phyloP scores from a whole-genome alignment of 2,329 filamentous ascomycete genomes.

The Alternaria conjuncta region DNA sequence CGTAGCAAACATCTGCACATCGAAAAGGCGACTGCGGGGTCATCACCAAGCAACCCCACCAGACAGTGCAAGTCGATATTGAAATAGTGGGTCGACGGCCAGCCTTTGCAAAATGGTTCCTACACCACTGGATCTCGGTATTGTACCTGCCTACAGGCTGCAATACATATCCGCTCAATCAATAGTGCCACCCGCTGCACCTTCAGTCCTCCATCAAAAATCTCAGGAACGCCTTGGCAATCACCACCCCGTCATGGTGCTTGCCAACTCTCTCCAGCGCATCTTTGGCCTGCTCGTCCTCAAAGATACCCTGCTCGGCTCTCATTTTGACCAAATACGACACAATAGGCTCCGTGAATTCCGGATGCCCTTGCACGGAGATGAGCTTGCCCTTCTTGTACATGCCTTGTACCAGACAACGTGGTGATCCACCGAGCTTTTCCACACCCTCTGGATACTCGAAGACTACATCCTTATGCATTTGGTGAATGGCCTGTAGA shows the following conservation, averaged over 20 bases:
- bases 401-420: constrained; percentile 81
- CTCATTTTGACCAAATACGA: constrained; percentile 70
- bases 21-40: background rate
- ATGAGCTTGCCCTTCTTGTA: constrained; percentile 71
- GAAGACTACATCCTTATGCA: constrained; percentile 81
- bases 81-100: background rate
- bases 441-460: constrained; percentile 67
- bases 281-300: constrained; percentile 71
- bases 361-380: constrained; percentile 85
- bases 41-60: background rate
- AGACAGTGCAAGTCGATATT: background rate
- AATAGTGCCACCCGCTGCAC: background rate
- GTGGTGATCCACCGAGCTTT: constrained; percentile 67
- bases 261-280: constrained; percentile 69
- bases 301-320: constrained; percentile 71
- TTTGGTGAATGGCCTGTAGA: constrained; percentile 74
- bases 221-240: constrained; percentile 75
- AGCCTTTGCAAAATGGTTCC: background rate
- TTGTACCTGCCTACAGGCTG: background rate
- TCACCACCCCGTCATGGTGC: constrained; percentile 78
- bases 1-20: no score
- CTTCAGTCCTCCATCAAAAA: constrained; percentile 69
- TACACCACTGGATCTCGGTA: no score
- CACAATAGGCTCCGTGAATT: constrained; percentile 77
- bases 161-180: background rate